These are phyloP conservation scores for Fragosphaeria purpurea DNA, from an alignment of 2,329 filamentous ascomycete species.

Conservation along the genomic window DNA sequence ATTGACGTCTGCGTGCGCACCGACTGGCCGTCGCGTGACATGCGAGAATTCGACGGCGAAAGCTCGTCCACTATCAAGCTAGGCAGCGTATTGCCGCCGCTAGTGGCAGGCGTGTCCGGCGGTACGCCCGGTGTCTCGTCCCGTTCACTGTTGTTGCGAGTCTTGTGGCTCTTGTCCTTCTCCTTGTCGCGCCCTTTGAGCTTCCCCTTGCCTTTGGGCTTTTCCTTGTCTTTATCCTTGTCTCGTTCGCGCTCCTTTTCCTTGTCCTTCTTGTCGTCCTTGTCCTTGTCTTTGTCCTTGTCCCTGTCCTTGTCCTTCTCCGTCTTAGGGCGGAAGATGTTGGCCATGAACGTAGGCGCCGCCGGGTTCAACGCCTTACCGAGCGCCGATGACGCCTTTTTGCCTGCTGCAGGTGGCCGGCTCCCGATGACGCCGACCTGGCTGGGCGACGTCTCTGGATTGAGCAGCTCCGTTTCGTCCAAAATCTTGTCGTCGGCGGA, in stretches of 20 bases:
- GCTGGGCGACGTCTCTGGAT: slow-evolving; percentile 42
- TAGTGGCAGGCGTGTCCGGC: slow-evolving; percentile 19
- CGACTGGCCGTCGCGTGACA: slow-evolving; percentile 47
- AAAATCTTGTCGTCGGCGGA: slow-evolving; percentile 57
- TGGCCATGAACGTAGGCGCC: slow-evolving; percentile 76
- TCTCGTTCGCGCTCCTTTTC: slow-evolving; percentile 29
- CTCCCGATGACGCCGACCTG: slow-evolving; percentile 71
- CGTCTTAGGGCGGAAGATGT: slow-evolving; percentile 45
- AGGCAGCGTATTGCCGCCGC: slow-evolving; percentile 20
- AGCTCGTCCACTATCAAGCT: slow-evolving; percentile 31
- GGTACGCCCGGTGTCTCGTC: background rate
- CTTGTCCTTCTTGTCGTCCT: slow-evolving; percentile 24
- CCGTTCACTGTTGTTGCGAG: background rate
- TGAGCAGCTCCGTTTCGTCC: slow-evolving; percentile 43
- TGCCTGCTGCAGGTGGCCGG: slow-evolving; percentile 41
- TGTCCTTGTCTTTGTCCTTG: slow-evolving; percentile 31
- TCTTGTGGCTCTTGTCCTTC: background rate
- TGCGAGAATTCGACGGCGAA: slow-evolving; percentile 41
- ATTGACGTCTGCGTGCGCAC: slow-evolving; percentile 48
- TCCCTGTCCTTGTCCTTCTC: slow-evolving; percentile 25
- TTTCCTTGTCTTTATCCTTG: slow-evolving; percentile 17
- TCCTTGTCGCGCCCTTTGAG: slow-evolving; percentile 18
- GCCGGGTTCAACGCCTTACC: slow-evolving; percentile 70
- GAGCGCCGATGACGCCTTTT: slow-evolving; percentile 31
- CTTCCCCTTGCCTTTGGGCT: slow-evolving; percentile 29